Evolutionary conservation across 176 grass and related monocot genomes (phyloP).

Genomic region (Paspalum notatum): DNA sequence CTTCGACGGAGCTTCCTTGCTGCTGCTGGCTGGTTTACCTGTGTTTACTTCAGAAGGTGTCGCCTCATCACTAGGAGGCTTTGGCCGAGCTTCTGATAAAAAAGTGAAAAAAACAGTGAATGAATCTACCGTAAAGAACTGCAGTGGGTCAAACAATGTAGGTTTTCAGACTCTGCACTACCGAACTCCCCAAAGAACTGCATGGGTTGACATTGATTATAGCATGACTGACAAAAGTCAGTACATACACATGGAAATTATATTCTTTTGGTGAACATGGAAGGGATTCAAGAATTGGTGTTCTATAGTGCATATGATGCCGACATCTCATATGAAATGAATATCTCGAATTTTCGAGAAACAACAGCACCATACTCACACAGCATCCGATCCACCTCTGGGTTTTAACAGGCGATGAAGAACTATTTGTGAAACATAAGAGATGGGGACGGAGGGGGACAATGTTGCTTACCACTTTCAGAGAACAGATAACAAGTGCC

Average conservation of each 20-base stretch:
- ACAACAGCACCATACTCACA: background rate
- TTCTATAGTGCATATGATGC: background rate
- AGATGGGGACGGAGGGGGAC: background rate
- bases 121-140: background rate
- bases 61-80: background rate
- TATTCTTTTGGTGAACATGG: background rate
- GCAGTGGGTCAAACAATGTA: background rate
- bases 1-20: constrained; percentile 47
- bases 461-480: constrained; percentile 58
- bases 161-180: background rate
- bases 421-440: constrained; percentile 22
- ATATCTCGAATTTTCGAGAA: background rate
- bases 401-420: background rate
- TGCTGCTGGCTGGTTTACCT: constrained; percentile 28
- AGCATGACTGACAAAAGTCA: constrained; percentile 5
- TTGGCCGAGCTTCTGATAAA: constrained; percentile 46
- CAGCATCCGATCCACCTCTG: background rate
- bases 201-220: constrained; percentile 18
- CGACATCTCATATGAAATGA: background rate
- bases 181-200: background rate
- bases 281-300: background rate
- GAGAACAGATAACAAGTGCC: constrained; percentile 82
- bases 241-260: constrained; percentile 1
- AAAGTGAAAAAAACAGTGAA: background rate
- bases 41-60: constrained; percentile 3